Evolutionary conservation across 2,329 filamentous ascomycete genomes (phyloP), one percentile per base, ranked within the genome.

Genomic region (Lachnellula occidentalis): DNA sequence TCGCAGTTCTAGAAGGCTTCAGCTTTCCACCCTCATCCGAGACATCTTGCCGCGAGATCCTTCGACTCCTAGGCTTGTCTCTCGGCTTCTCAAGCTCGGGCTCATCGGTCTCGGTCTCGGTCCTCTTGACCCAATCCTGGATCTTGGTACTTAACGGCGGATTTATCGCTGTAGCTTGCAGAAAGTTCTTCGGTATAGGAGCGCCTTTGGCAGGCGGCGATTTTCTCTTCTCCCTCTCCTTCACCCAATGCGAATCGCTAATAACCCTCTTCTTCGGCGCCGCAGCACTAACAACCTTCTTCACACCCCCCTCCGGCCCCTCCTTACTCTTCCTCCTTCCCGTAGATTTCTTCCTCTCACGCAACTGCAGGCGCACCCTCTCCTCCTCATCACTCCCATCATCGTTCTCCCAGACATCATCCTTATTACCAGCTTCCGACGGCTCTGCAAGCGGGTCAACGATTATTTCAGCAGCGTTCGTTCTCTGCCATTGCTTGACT

Each of bases 231-330:
- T 78, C 80, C 56, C 76, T 78, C 58, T 78, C 80, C 69, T 58
- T 62, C 72, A 83, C 83, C 88, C 92, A 97, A 72, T 96, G 89
- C 52, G 88, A 87, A 73, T 97, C 92, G 69, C 92, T 96, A 58
- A 96, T 83, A 51, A 97, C 90, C 59, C 92, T 83, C 77, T 95
- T 96, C 73, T 90, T 91, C 15, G 92, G 92, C 15, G 63, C 57
- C 15, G 91, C 91, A 2, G 58, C 60, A 53, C 61, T 66, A 47
- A 46, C 34, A 8, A 17, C 17, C 24, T 53, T 47, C 36, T 54
- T 63, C 24, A 55, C 56, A 31, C 60, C 48, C 21, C 65, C 59
- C 45, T 64, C 61, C 15, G 65, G 57, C 34, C 63, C 65, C 48
- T 71, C 69, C 55, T 69, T 71, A 24, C 47, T 55, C 56, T 59